These are phyloP conservation scores for Zoysia matrella DNA, from an alignment of 202 grass and related monocot species.

Conservation along the genomic window DNA sequence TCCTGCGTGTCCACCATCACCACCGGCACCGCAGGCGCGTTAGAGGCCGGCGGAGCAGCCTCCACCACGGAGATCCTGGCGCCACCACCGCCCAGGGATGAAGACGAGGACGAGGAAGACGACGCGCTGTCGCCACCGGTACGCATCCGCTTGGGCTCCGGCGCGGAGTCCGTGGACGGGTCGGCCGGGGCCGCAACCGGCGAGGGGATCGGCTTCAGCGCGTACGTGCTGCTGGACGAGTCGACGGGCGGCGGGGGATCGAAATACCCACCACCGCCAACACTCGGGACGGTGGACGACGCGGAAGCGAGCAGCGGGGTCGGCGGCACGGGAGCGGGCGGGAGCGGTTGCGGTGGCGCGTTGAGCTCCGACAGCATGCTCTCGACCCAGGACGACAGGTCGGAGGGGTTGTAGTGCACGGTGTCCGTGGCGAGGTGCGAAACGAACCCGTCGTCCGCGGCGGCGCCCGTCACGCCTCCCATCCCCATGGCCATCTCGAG, in stretches of 20 bases:
- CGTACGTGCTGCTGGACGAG: slow-evolving; percentile 62
- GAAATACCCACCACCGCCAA: slow-evolving; percentile 16
- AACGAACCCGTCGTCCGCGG: slow-evolving; percentile 46
- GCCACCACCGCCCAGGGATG: too few relatives aligned
- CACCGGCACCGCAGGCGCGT: slow-evolving; percentile 52
- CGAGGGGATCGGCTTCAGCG: slow-evolving; percentile 53
- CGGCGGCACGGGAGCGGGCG: slow-evolving; percentile 41
- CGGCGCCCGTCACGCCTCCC: slow-evolving; percentile 32
- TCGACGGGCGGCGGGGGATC: slow-evolving; percentile 52
- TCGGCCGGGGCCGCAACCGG: slow-evolving; percentile 40
- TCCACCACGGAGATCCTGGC: slow-evolving; percentile 36
- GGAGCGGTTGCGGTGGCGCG: slow-evolving; percentile 67
- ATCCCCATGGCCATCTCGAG: slow-evolving; percentile 59
- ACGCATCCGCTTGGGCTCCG: too few relatives aligned
- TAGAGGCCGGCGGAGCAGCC: slow-evolving; percentile 39
- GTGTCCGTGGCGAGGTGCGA: slow-evolving; percentile 74
- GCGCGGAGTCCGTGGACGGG: slow-evolving; percentile 1
- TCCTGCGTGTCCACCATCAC: slow-evolving; percentile 42
- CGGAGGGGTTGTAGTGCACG: slow-evolving; percentile 48
- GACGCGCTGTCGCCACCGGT: too few relatives aligned
- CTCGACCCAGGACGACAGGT: slow-evolving; percentile 66
- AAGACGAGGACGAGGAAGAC: too few relatives aligned
- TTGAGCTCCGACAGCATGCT: slow-evolving; percentile 90
- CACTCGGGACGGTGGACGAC: slow-evolving; percentile 35
- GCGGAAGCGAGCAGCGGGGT: slow-evolving; percentile 21